Conservation (phyloP, 208 protist genomes). For the Tritrichomonas musculus region DNA sequence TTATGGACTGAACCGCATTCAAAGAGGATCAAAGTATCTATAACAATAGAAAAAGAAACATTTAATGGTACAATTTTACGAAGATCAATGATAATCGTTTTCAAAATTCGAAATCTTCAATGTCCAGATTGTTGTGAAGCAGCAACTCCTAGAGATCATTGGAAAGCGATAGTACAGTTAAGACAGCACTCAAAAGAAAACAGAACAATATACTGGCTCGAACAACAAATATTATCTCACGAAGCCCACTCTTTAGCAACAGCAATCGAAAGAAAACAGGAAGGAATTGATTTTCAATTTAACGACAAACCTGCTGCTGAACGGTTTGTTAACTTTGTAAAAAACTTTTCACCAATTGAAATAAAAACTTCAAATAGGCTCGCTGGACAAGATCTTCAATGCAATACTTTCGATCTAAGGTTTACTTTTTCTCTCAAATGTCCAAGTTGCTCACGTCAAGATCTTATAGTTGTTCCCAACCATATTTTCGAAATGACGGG, state of each 20-base stretch:
- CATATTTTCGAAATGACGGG: background rate
- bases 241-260: background rate
- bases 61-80: slow-evolving; percentile 5
- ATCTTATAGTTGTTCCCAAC: background rate
- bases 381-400: background rate
- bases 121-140: background rate
- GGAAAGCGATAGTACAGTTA: slow-evolving; percentile 15
- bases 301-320: background rate
- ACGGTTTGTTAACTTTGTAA: background rate
- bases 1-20: slow-evolving; percentile 31
- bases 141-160: slow-evolving; percentile 32
- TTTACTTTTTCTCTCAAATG: background rate
- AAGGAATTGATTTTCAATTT: background rate
- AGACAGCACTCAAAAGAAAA: background rate
- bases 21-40: background rate
- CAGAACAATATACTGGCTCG: background rate
- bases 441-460: background rate
- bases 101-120: background rate
- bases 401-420: background rate
- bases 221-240: background rate
- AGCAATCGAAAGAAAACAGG: background rate
- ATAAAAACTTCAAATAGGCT: background rate
- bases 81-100: background rate
- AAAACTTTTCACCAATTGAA: background rate
- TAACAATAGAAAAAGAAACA: background rate